phyloP scores from a whole-genome alignment of 139 green algal species.

The Ettlia oleoabundans region DNA sequence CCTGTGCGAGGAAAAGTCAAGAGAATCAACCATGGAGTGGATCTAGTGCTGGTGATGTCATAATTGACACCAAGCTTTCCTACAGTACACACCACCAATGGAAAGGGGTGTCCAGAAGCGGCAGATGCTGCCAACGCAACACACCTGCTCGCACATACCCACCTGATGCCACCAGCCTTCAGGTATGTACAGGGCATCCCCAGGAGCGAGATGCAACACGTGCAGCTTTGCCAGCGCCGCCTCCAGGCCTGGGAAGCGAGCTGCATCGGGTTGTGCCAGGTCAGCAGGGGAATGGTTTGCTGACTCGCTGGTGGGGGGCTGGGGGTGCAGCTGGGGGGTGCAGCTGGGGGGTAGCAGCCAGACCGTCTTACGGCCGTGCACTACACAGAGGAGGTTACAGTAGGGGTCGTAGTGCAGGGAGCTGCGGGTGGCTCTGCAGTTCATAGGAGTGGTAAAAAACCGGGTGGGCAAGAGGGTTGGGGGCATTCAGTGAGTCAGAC shows the following conservation, averaged over 20 bases:
- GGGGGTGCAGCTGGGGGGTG: slow-evolving; percentile 62
- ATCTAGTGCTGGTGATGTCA: too few relatives aligned
- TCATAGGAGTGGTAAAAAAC: too few relatives aligned
- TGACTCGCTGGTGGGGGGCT: slow-evolving; percentile 54
- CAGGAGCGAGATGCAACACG: slow-evolving; percentile 49
- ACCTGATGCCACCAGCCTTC: slow-evolving; percentile 90
- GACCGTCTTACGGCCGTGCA: slow-evolving; percentile 71
- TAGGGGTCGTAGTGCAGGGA: slow-evolving; percentile 88
- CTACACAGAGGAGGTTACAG: slow-evolving; percentile 80
- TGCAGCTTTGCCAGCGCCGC: slow-evolving; percentile 13
- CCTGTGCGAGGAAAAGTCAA: slow-evolving; percentile 31
- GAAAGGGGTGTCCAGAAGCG: too few relatives aligned
- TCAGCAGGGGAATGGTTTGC: slow-evolving; percentile 79
- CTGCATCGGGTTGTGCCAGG: slow-evolving; percentile 59
- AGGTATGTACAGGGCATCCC: slow-evolving; percentile 92
- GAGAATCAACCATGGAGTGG: too few relatives aligned
- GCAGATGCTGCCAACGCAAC: background rate
- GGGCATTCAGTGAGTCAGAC: too few relatives aligned
- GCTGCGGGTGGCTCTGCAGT: slow-evolving; percentile 40
- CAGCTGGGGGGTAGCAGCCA: slow-evolving; percentile 56
- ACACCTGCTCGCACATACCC: background rate
- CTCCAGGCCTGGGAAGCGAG: slow-evolving; percentile 49
- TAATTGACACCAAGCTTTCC: too few relatives aligned
- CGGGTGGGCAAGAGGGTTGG: too few relatives aligned
- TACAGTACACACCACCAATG: too few relatives aligned